These are phyloP conservation scores for Macrocybe sp. DNA, from an alignment of 1,284 basidiomycete species.

Conservation along the genomic window DNA sequence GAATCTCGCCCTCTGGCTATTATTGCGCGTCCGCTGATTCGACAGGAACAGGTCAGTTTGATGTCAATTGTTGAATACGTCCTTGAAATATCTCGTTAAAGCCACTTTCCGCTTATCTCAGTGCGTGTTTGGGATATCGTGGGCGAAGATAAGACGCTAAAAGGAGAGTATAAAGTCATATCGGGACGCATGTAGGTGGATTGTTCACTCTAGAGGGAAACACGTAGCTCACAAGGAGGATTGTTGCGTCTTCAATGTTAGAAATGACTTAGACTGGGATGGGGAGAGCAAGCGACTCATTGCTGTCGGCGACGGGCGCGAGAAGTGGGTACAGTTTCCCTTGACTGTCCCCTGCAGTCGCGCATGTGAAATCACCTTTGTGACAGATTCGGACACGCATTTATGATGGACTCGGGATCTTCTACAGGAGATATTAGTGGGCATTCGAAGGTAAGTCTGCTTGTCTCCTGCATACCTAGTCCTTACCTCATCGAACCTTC, in stretches of 20 bases:
- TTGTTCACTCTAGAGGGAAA: not conserved
- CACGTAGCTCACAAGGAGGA: not conserved
- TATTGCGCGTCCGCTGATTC: slow-evolving; percentile 91
- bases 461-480: not conserved
- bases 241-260: slow-evolving; percentile 20
- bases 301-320: slow-evolving; percentile 93
- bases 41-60: slow-evolving; percentile 63
- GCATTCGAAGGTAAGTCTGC: slow-evolving; percentile 72
- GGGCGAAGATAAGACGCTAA: slow-evolving; percentile 82
- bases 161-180: slow-evolving; percentile 82
- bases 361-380: slow-evolving; percentile 1
- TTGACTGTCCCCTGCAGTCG: not conserved
- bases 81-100: not conserved
- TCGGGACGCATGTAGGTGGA: slow-evolving; percentile 67
- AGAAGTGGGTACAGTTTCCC: slow-evolving; percentile 52
- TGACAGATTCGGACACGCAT: slow-evolving; percentile 82
- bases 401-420: slow-evolving; percentile 85
- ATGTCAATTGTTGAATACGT: not conserved
- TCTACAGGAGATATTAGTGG: slow-evolving; percentile 93
- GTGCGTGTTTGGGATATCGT: slow-evolving; percentile 94
- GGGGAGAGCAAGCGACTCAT: slow-evolving; percentile 95
- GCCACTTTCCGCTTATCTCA: slow-evolving; percentile 18
- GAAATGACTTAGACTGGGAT: slow-evolving; percentile 96
- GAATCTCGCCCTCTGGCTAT: slow-evolving; percentile 91
- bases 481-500: not conserved